Percentiles rank a stretch among this genome's conserved stretches.
phyloP scores from a whole-genome alignment of 2,329 filamentous ascomycete species.

The Pseudogymnoascus sp. region DNA sequence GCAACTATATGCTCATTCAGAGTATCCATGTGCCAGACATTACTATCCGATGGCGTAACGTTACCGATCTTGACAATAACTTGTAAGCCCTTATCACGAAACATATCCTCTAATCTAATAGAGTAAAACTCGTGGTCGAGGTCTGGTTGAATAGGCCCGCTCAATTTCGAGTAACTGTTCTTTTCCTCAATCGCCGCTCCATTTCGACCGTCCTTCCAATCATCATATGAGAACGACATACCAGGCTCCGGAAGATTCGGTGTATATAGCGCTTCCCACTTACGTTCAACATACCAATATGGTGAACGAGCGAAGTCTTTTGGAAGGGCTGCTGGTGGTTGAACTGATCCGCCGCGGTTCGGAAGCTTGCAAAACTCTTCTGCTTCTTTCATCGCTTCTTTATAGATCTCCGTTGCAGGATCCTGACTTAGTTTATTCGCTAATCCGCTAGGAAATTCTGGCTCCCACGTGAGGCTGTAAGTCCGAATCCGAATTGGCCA shows the following conservation, averaged over 20 bases:
- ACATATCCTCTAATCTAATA: not conserved
- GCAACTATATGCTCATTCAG: constrained; percentile 45
- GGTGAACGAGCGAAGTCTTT: not conserved
- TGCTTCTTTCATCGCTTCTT: not conserved
- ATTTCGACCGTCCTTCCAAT: constrained; percentile 6
- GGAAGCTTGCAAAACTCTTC: not conserved
- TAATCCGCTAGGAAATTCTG: not conserved
- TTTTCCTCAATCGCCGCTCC: not conserved
- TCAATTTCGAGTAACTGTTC: not conserved
- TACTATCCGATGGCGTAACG: constrained; percentile 42
- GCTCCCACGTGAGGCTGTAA: not conserved
- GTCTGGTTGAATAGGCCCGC: not conserved
- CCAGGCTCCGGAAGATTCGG: not conserved
- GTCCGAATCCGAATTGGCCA: constrained; percentile 11
- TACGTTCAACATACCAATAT: not conserved
- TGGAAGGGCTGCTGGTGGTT: not conserved
- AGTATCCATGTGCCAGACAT: constrained; percentile 35
- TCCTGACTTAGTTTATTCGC: not conserved
- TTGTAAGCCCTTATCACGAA: not conserved
- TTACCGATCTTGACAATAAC: constrained; percentile 50
- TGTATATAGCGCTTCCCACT: not conserved
- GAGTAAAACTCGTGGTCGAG: not conserved
- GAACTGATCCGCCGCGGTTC: not conserved
- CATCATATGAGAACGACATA: not conserved
- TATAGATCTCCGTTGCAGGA: not conserved